Percentiles rank a stretch among this genome's conserved stretches.
These are phyloP conservation scores for Trypanosoma avium DNA, from an alignment of 208 protist genomes.

Conservation along the genomic window DNA sequence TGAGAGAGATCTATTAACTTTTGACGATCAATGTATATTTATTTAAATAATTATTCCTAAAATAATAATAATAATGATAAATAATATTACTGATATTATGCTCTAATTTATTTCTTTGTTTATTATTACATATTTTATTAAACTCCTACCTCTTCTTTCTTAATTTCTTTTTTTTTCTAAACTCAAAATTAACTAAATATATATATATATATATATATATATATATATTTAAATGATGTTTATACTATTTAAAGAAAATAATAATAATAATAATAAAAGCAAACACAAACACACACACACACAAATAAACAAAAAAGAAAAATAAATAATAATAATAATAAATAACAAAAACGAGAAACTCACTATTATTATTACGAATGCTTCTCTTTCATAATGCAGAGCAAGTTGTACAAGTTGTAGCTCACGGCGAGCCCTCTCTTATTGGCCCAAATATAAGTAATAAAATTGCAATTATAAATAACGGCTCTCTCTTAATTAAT, in stretches of 20 bases:
- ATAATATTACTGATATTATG: too few species aligned
- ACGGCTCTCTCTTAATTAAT: conserved; percentile 23
- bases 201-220: too few species aligned
- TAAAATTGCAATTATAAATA: conserved; percentile 13
- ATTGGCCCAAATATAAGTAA: conserved; percentile 6
- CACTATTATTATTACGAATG: neutral
- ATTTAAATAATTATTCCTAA: too few species aligned
- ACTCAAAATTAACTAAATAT: too few species aligned
- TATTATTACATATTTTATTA: too few species aligned
- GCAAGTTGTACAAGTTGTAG: conserved; percentile 30
- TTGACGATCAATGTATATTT: too few species aligned
- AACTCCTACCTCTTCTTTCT: too few species aligned
- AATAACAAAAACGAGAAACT: neutral
- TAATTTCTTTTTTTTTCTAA: neutral
- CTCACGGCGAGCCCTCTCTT: conserved; percentile 17
- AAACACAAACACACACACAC: too few species aligned
- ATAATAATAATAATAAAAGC: neutral
- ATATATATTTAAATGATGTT: neutral
- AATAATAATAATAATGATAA: too few species aligned
- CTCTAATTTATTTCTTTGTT: too few species aligned
- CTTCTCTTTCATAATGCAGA: conserved; percentile 23
- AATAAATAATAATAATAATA: neutral
- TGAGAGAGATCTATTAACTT: too few species aligned
- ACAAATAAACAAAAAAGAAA: conserved; percentile 21
- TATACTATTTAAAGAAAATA: conserved; percentile 3